Conservation (phyloP, 2,329 filamentous ascomycete genomes). For the Hymenoscyphus salicellus region DNA sequence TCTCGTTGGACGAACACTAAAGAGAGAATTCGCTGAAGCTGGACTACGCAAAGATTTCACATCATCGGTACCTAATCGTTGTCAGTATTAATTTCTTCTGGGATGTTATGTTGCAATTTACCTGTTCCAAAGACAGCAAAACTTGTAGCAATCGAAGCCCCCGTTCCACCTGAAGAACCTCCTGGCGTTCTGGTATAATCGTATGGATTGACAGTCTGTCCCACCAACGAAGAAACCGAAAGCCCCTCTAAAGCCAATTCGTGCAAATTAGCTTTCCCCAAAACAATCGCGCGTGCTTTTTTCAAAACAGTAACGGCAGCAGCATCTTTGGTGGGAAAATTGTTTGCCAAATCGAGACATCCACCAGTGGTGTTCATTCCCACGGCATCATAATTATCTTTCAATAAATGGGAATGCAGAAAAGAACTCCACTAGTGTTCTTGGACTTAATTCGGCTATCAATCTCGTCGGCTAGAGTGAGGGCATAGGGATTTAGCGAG, state of each 20-base stretch:
- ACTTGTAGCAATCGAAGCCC: conserved; percentile 53
- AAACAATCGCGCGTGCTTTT: conserved; percentile 70
- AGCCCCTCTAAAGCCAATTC: conserved; percentile 69
- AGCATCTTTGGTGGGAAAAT: conserved; percentile 46
- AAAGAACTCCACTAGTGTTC: conserved; percentile 51
- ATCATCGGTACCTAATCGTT: conserved; percentile 47
- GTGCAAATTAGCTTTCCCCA: conserved; percentile 83
- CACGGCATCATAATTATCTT: conserved; percentile 50
- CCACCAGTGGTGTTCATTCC: conserved; percentile 56
- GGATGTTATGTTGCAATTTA: not conserved
- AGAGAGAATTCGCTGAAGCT: conserved; percentile 58
- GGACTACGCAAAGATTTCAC: conserved; percentile 62
- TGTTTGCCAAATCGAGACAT: conserved; percentile 47
- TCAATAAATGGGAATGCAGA: conserved; percentile 62
- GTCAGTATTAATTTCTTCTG: not conserved
- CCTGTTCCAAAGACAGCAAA: conserved; percentile 58
- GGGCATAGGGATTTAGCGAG: conserved; percentile 37
- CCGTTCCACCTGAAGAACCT: conserved; percentile 61
- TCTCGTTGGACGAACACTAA: conserved; percentile 56
- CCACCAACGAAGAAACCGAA: conserved; percentile 59
- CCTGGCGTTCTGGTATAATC: conserved; percentile 63
- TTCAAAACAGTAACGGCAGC: conserved; percentile 54
- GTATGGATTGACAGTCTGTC: conserved; percentile 66
- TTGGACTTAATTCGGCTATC: conserved; percentile 46
- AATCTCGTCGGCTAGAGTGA: conserved; percentile 47